A percentile compares a stretch with the other conserved stretches of the same genome.
These are phyloP conservation scores for Panellus pusillus DNA, from an alignment of 768 basidiomycete species.

Conservation along the genomic window DNA sequence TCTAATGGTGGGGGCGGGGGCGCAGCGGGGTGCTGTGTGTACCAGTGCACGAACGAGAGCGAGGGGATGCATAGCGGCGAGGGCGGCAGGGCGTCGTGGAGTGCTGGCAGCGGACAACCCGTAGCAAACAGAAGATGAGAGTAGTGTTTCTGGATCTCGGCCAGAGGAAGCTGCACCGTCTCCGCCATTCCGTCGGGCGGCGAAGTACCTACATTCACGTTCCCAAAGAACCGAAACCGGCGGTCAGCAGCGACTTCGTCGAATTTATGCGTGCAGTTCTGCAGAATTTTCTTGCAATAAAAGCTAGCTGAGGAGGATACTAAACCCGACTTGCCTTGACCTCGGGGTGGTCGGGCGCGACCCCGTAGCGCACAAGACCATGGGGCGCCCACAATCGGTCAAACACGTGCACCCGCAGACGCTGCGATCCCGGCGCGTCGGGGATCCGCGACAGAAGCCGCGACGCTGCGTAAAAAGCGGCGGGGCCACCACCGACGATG, in stretches of 20 bases:
- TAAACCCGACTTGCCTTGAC: conserved; percentile 66
- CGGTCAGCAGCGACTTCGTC: conserved; percentile 76
- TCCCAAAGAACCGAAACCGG: conserved; percentile 89
- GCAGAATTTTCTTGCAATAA: not conserved
- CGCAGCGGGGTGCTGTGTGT: conserved; percentile 84
- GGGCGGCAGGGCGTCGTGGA: conserved; percentile 56
- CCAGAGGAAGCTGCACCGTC: conserved; percentile 57
- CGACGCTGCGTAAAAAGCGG: conserved; percentile 94
- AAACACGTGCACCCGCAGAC: conserved; percentile 75
- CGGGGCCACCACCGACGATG: conserved; percentile 91
- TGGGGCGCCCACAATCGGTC: conserved; percentile 94
- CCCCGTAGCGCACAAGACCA: conserved; percentile 92
- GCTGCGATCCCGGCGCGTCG: conserved; percentile 24
- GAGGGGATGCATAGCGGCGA: conserved; percentile 63
- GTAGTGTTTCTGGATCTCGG: conserved; percentile 67
- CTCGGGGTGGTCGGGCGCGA: conserved; percentile 98
- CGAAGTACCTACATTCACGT: conserved; percentile 61
- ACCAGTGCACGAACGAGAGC: conserved; percentile 90
- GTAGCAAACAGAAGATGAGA: conserved; percentile 85
- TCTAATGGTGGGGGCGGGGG: conserved; percentile 64
- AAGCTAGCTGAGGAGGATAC: not conserved
- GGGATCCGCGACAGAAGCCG: conserved; percentile 71
- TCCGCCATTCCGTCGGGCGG: conserved; percentile 44
- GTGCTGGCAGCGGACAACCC: conserved; percentile 70
- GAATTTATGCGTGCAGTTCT: conserved; percentile 98